Evolutionary conservation across 2,329 filamentous ascomycete genomes (phyloP), one percentile per base, ranked within the genome.

Genomic region (Cladophialophora chaetospira): DNA sequence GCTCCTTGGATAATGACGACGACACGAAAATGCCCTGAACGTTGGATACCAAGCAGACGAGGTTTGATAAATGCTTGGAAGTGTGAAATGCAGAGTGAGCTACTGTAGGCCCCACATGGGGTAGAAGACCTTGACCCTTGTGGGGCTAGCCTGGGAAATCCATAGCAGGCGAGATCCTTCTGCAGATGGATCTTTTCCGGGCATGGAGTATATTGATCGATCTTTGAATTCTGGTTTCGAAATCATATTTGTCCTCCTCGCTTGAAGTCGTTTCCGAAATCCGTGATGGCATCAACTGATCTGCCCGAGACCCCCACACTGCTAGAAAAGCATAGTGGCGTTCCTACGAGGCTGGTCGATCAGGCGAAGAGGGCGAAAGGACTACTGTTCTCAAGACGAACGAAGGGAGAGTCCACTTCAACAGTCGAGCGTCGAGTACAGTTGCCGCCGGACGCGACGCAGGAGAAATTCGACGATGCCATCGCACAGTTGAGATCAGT

Each of bases 361-460:
- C 50, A 53, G 40, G 50, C 50, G 13, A 45, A 46, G 29, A 33
- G 50, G 46, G 50, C 50, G 9, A 53, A 53, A 45, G 50, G 29
- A 17, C 40, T 53, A 17, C 23, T 53, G 10, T 53, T 53, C 40
- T 53, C 50, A 9, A 31, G 50, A 13, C 40, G 50, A 23, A 53
- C 50, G 21, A 53, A 38, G 29, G 23, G 11, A 3, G 42, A 46
- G 13, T 25, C 6, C 21, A 36, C 40, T n/a, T 45, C 25, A n/a
- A 36, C 11, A 10, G 15, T 11, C 5, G 19, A 10, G 5, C 50
- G 50, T 19, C 19, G 42, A 36, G 28, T 53, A 19, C 50, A 53
- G 21, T 21, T 53, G 29, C 50, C 50, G 10, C 50, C 50, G 26
- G 43, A 53, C 42, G 46, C 50, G 17, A 46, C 50, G 17, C 40